A percentile compares a stretch with the other conserved stretches of the same genome.
Evolutionary conservation across 2,329 filamentous ascomycete genomes (phyloP).

Genomic region (Fusarium veterinarium): DNA sequence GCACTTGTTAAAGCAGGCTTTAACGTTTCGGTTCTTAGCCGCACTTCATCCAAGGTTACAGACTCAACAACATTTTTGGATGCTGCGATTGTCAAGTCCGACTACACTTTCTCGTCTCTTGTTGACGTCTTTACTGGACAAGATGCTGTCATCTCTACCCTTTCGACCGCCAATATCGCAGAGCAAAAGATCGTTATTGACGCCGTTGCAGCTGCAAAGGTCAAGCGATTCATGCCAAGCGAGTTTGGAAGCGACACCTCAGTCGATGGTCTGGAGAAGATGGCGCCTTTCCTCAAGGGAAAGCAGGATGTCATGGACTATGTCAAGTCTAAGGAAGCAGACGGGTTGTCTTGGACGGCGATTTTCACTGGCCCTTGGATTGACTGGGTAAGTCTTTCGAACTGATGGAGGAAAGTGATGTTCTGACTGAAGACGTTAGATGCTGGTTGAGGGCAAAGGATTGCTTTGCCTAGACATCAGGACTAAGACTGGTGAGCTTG

Average conservation of each 20-base stretch:
- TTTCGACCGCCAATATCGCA: constrained; percentile 8
- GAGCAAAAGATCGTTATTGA: constrained; percentile 10
- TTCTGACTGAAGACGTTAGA: background rate
- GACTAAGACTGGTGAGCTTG: constrained; percentile 1
- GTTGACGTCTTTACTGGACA: background rate
- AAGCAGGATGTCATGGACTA: constrained; percentile 9
- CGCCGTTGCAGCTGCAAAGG: constrained; percentile 3
- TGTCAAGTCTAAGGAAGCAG: background rate
- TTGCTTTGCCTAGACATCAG: background rate
- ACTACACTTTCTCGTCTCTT: background rate
- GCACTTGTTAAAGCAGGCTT: background rate
- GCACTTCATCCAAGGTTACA: rapidly evolving
- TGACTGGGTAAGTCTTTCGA: background rate
- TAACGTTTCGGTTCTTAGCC: rapidly evolving
- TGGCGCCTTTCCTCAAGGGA: constrained; percentile 8
- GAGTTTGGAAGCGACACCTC: constrained; percentile 17
- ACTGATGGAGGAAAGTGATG: rapidly evolving
- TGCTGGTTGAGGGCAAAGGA: constrained; percentile 2
- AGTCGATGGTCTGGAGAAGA: background rate
- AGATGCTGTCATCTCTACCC: constrained; percentile 3
- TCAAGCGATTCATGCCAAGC: constrained; percentile 13
- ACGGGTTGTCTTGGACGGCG: background rate
- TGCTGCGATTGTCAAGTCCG: background rate
- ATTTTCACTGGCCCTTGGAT: constrained; percentile 14
- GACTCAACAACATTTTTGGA: background rate